Base-by-base conservation (phyloP, 306 rosid species). In the Quercus variabilis region DNA sequence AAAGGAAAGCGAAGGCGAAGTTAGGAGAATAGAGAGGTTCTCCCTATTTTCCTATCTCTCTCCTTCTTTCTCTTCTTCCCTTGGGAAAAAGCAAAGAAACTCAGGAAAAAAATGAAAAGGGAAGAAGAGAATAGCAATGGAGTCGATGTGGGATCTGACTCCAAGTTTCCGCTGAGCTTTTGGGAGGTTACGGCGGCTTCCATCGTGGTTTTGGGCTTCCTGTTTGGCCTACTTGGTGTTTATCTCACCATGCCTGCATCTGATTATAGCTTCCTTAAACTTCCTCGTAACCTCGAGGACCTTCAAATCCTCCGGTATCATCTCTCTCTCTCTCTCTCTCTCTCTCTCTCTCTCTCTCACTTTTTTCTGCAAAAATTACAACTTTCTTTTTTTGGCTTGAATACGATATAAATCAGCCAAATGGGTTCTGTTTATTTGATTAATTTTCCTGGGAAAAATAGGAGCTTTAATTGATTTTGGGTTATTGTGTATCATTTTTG, bases 201-300 rank as follows among this genome's bases (percentile, higher is more conserved):
- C n/a, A 75, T 87, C 41, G 96, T 95, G 73, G 86, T 90, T 0
- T 59, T 95, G 74, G 90, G 87, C 2, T 93, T 91, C 71, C 35
- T 78, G 18, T 3, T 84, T 0, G 91, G 94, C n/a, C 77, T 95
- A 60, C 67, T 90, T 46, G 81, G 89, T 71, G 93, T 95, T 59
- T 95, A 95, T 75, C 85, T 91, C 4, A 91, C 98, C 84, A 89
- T 95, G 91, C 99, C 99, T 5, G 88, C 87, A 58, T 93, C 99
- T 28, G 99, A 95, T 86, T 95, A 95, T 80, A 90, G 99, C 89
- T 95, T 95, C 63, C 99, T 95, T 56, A 95, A 95, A 93, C 92
- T 93, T 63, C 99, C 98, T 21, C 97, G 89, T 25, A 90, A 69
- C 82, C 97, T 95, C 55, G 79, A 93, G 62, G 99, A 95, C 77